Conservation (phyloP, 352 stramenopile species). For the Halophytophthora batemanensis region DNA sequence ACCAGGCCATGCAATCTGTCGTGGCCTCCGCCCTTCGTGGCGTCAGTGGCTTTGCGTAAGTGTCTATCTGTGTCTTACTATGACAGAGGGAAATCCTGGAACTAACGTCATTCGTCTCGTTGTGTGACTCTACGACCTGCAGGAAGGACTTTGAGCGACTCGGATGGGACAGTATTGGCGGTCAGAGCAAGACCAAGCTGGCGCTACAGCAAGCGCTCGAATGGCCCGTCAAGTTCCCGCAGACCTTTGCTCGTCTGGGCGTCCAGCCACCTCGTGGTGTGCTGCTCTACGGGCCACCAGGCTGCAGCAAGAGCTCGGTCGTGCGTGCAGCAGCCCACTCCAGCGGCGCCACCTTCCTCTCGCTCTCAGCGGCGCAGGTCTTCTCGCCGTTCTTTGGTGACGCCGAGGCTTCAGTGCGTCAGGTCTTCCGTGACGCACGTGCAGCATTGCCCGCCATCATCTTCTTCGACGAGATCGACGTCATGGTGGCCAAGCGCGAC, state of each 20-base stretch:
- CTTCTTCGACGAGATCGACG: conserved; percentile 90
- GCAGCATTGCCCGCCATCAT: conserved; percentile 87
- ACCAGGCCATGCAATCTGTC: conserved; percentile 67
- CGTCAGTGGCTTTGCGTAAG: conserved; percentile 52
- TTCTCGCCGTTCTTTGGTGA: conserved; percentile 90
- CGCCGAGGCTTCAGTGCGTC: conserved; percentile 76
- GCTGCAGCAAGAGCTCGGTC: conserved; percentile 90
- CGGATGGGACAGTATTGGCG: conserved; percentile 76
- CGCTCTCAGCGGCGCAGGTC: conserved; percentile 81
- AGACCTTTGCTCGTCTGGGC: conserved; percentile 69
- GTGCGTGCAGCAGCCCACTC: conserved; percentile 77
- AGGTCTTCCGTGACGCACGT: conserved; percentile 77
- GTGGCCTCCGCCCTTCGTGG: conserved; percentile 65
- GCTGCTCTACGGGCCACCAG: conserved; percentile 87
- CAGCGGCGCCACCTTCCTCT: conserved; percentile 83
- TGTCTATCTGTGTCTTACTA: conserved; percentile 3
- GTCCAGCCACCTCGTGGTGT: conserved; percentile 77
- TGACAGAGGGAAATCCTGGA: neutral
- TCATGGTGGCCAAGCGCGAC: conserved; percentile 78
- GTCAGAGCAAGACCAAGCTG: conserved; percentile 65
- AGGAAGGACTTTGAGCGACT: conserved; percentile 60
- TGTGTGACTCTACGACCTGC: conserved; percentile 3
- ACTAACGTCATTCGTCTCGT: conserved; percentile 3
- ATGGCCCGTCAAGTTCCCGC: conserved; percentile 81
- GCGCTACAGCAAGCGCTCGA: conserved; percentile 84